A percentile compares a stretch with the other conserved stretches of the same genome.
phyloP scores from a whole-genome alignment of 305 asterid species.

The Salvia sclarea region DNA sequence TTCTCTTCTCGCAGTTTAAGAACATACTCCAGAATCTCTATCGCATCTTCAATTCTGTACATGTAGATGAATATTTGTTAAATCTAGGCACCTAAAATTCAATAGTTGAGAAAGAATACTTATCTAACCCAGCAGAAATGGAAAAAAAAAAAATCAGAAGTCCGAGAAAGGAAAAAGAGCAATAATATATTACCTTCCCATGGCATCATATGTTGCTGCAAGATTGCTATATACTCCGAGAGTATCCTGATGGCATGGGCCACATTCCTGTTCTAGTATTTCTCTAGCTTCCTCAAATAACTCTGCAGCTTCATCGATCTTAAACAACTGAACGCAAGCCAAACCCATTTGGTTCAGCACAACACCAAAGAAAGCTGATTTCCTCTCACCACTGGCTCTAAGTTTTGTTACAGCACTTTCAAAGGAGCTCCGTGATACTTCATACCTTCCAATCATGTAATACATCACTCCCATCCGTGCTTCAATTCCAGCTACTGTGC shows the following conservation, averaged over 20 bases:
- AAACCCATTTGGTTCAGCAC: slow-evolving; percentile 97
- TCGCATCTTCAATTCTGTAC: slow-evolving; percentile 90
- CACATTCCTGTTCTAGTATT: slow-evolving; percentile 86
- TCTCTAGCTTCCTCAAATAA: slow-evolving; percentile 95
- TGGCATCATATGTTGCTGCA: slow-evolving; percentile 98
- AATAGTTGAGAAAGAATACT: neutral
- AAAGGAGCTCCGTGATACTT: slow-evolving; percentile 76
- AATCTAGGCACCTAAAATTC: slow-evolving; percentile 15
- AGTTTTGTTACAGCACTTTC: slow-evolving; percentile 81
- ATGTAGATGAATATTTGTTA: slow-evolving; percentile 11
- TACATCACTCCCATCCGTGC: slow-evolving; percentile 96
- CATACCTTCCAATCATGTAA: slow-evolving; percentile 82
- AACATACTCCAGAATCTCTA: slow-evolving; percentile 89
- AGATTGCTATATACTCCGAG: slow-evolving; percentile 97
- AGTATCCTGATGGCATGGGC: slow-evolving; percentile 94
- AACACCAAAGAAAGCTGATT: slow-evolving; percentile 92
- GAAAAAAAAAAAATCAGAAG: neutral
- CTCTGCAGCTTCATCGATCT: slow-evolving; percentile 95
- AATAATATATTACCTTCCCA: slow-evolving; percentile 78
- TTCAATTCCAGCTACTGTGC: slow-evolving; percentile 92
- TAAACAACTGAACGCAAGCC: slow-evolving; percentile 91
- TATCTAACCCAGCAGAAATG: neutral
- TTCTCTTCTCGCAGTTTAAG: slow-evolving; percentile 95
- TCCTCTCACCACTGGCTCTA: slow-evolving; percentile 89
- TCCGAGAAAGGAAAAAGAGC: neutral